phyloP scores from a whole-genome alignment of 768 basidiomycete species.

The Lepiota subincarnata region DNA sequence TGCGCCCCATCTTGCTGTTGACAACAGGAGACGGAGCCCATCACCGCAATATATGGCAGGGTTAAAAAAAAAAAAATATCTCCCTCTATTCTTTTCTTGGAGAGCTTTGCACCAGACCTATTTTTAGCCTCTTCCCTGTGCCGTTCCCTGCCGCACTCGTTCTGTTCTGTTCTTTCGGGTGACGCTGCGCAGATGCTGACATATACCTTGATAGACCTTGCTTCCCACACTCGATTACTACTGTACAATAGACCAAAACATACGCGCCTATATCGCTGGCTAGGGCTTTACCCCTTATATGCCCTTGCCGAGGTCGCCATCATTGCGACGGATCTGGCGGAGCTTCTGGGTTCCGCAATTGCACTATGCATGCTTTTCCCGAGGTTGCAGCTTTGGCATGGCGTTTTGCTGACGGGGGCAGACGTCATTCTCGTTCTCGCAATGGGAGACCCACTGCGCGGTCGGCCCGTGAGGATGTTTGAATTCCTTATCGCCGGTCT shows the following conservation, averaged over 20 bases:
- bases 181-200: constrained; percentile 10
- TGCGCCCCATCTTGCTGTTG: no score
- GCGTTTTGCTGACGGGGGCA: constrained; percentile 61
- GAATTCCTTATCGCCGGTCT: constrained; percentile 60
- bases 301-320: constrained; percentile 65
- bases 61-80: no score
- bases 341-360: constrained; percentile 79
- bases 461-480: constrained; percentile 63
- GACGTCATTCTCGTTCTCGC: constrained; percentile 72
- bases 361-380: constrained; percentile 76
- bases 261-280: constrained; percentile 52
- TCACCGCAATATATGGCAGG: no score
- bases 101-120: no score
- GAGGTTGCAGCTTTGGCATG: constrained; percentile 61
- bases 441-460: constrained; percentile 64
- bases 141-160: not conserved
- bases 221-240: constrained; percentile 57
- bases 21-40: no score
- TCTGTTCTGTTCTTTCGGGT: not conserved
- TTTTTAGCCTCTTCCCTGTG: no score
- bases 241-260: constrained; percentile 63
- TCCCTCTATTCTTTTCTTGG: not conserved
- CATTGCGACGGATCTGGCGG: constrained; percentile 75
- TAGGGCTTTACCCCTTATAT: constrained; percentile 63
- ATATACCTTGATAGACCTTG: constrained; percentile 33